A percentile compares a stretch with the other conserved stretches of the same genome.
Conservation (phyloP, 768 basidiomycete species). For the Suillus subalutaceus region DNA sequence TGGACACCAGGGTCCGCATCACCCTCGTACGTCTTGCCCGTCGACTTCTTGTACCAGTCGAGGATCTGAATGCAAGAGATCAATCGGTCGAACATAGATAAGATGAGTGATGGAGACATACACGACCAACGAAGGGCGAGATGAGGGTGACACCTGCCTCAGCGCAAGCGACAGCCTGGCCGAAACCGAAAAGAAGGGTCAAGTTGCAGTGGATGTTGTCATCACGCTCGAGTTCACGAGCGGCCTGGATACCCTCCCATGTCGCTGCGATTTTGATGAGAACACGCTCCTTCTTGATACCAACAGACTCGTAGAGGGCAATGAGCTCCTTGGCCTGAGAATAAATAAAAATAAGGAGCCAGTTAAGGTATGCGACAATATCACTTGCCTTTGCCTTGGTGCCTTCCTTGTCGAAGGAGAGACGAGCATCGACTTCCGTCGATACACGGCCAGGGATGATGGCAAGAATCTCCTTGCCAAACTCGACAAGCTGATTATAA, state of each 20-base stretch:
- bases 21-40: slow-evolving; percentile 86
- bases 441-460: slow-evolving; percentile 99
- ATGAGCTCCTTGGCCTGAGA: slow-evolving; percentile 81
- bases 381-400: slow-evolving; percentile 80
- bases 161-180: slow-evolving; percentile 97
- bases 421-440: slow-evolving; percentile 96
- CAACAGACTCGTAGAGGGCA: slow-evolving; percentile 90
- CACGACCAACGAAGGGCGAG: slow-evolving; percentile 98
- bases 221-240: slow-evolving; percentile 90
- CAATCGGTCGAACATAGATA: slow-evolving; percentile 14
- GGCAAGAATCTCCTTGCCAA: slow-evolving; percentile 91
- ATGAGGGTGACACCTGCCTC: slow-evolving; percentile 98
- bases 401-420: slow-evolving; percentile 93
- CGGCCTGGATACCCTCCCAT: slow-evolving; percentile 99
- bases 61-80: slow-evolving; percentile 65
- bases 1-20: slow-evolving; percentile 95
- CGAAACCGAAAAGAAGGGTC: slow-evolving; percentile 98
- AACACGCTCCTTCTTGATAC: slow-evolving; percentile 91
- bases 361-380: not conserved
- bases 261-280: slow-evolving; percentile 99
- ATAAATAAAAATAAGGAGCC: not conserved
- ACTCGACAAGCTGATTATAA: slow-evolving; percentile 81
- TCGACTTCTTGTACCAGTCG: slow-evolving; percentile 97
- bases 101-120: slow-evolving; percentile 44
- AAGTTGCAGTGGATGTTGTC: slow-evolving; percentile 98